Evolutionary conservation across 1,139 yeast genomes (phyloP).

Genomic region (Hyphopichia fennica): DNA sequence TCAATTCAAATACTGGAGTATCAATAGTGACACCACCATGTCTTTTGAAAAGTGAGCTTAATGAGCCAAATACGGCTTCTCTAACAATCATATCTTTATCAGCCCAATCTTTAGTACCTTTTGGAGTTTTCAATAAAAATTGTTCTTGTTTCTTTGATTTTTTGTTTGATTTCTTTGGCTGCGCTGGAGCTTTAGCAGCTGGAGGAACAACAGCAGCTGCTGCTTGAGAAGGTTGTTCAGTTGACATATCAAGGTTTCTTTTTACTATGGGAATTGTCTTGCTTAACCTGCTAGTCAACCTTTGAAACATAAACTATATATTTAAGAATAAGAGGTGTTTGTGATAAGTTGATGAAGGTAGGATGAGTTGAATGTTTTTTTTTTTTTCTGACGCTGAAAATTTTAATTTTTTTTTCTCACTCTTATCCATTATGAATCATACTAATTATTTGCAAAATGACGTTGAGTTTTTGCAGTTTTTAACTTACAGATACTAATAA

Average conservation of each 20-base stretch:
- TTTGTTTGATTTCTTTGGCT: slow-evolving; percentile 17
- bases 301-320: slow-evolving; percentile 13
- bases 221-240: background rate
- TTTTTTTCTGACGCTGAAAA: background rate
- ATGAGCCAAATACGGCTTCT: slow-evolving; percentile 75
- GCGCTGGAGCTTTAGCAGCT: slow-evolving; percentile 8
- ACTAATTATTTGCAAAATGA: background rate
- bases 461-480: no score
- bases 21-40: slow-evolving; percentile 98
- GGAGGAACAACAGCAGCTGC: slow-evolving; percentile 13
- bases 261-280: slow-evolving; percentile 3
- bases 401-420: background rate
- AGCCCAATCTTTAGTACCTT: slow-evolving; percentile 98
- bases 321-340: no score
- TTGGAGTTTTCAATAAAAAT: slow-evolving; percentile 87
- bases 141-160: slow-evolving; percentile 36
- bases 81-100: slow-evolving; percentile 96
- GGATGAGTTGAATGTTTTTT: background rate
- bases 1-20: slow-evolving; percentile 93
- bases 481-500: no score
- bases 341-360: background rate
- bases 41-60: slow-evolving; percentile 76
- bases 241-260: background rate
- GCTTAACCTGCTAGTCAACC: slow-evolving; percentile 7
- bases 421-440: background rate